Base-by-base conservation (phyloP, 2,329 filamentous ascomycete genomes). In the Zasmidium cellare region DNA sequence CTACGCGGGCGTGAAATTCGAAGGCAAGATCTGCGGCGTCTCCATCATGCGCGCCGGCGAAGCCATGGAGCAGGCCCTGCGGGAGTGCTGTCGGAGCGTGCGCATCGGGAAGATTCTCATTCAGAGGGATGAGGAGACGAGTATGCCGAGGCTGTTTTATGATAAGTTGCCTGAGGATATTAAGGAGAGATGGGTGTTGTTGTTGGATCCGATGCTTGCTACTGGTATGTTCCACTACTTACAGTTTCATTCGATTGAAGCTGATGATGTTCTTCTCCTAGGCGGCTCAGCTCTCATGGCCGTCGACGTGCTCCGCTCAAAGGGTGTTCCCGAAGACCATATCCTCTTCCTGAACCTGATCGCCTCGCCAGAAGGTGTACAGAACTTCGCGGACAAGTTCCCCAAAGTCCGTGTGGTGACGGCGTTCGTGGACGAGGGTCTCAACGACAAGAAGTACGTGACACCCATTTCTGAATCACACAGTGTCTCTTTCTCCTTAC, bases 151-250 rank as follows among this genome's bases (percentile, higher is more conserved):
- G 75, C 83, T 99, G 11, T 99, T 97, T 76, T 99, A 97, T 76
- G 93, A 97, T 70, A 99, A 99, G 79, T 83, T 99, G 38, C 94
- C 94, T 6, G 88, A 91, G 72, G 94, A 99, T 73, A 97, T 99
- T 74, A 85, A 89, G 22, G 84, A 93, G 55, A 82, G 94, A 74
- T 99, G 94, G 92, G 93, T 97, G 35, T 79, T 99, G 59, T 80
- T 99, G 46, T 79, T 99, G 47, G 94, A 99, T 73, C 94, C 94
- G n/a, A 99, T 99, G 94, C 92, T 99, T 77, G 94, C 94, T 57
- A 99, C 94, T 67, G 92, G 91, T 92, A 77, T 69, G 81, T 65
- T 9, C 35, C 6, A 14, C 16, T 14, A 16, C n/a, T 16, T n/a
- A 41, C 23, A 9, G 3, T 2, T 38, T 5, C 9, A 31, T 53